A percentile compares a stretch with the other conserved stretches of the same genome.
phyloP scores from a whole-genome alignment of 2,329 filamentous ascomycete genomes.

The Didymella segeticola region DNA sequence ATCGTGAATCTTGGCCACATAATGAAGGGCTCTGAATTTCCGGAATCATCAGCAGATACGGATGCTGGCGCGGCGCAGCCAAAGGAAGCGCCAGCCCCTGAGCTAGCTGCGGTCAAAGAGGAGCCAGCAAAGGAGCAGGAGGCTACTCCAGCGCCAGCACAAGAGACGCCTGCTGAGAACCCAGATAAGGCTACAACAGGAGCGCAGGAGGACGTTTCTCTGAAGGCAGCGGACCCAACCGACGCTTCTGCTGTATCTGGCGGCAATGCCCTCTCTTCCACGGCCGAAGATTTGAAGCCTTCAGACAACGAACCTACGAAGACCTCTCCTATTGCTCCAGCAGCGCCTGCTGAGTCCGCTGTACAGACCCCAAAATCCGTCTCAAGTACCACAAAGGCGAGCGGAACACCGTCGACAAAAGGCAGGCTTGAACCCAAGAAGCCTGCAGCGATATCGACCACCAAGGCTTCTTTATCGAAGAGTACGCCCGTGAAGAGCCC shows the following conservation, averaged over 20 bases:
- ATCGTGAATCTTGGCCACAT: conserved; percentile 44
- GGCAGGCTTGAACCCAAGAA: conserved; percentile 39
- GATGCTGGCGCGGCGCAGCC: conserved; percentile 9
- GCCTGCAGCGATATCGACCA: conserved; percentile 42
- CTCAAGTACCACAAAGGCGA: conserved; percentile 22
- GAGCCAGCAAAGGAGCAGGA: conserved; percentile 6
- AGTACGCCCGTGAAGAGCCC: conserved; percentile 40
- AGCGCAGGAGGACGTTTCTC: conserved; percentile 50
- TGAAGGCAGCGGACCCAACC: conserved; percentile 52
- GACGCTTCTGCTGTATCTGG: conserved; percentile 46
- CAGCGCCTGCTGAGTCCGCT: conserved; percentile 4
- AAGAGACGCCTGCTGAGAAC: conserved; percentile 42
- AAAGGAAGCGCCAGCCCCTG: conserved; percentile 10
- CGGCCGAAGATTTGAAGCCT: conserved; percentile 32
- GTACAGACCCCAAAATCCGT: conserved; percentile 22
- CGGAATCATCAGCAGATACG: conserved; percentile 29
- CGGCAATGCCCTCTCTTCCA: conserved; percentile 46
- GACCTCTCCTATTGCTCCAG: background rate
- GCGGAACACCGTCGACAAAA: conserved; percentile 30
- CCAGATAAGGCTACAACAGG: conserved; percentile 54
- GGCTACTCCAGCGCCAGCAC: conserved; percentile 1
- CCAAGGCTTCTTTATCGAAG: conserved; percentile 35
- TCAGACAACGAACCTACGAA: conserved; percentile 6
- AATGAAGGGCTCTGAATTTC: conserved; percentile 47
- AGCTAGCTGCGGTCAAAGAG: conserved; percentile 12